Conservation (phyloP, 2,329 filamentous ascomycete species). For the Chaetothyriales sp. region DNA sequence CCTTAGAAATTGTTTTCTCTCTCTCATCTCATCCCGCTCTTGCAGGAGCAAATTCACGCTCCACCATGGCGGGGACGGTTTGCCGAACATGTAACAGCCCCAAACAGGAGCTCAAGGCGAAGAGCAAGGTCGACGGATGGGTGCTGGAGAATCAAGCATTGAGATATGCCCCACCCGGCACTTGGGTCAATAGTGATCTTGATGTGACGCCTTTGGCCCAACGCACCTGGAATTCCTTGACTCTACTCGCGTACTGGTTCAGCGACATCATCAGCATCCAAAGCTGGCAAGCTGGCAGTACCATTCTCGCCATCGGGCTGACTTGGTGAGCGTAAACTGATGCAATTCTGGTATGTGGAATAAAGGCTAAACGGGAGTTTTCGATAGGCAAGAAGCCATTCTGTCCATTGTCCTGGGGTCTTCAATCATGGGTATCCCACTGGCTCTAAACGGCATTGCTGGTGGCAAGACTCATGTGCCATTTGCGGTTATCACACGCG, state of each 20-base stretch:
- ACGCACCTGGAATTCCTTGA: constrained; percentile 73
- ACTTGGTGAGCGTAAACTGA: no score
- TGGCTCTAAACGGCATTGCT: constrained; percentile 41
- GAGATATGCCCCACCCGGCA: background rate
- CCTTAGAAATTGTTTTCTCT: no score
- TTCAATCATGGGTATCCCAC: constrained; percentile 19
- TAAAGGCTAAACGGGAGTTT: no score
- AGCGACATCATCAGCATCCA: constrained; percentile 2
- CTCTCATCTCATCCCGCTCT: no score
- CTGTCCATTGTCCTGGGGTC: constrained; percentile 11
- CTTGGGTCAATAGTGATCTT: constrained; percentile 2
- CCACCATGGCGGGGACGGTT: no score
- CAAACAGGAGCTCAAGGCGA: background rate
- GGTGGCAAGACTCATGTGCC: constrained; percentile 33
- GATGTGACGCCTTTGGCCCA: constrained; percentile 58
- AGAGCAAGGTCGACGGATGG: background rate
- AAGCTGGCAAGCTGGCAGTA: constrained; percentile 15
- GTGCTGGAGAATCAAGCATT: background rate
- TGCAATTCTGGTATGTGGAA: no score
- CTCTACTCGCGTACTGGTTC: constrained; percentile 38
- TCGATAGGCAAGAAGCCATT: no score
- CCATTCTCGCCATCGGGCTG: constrained; percentile 53
- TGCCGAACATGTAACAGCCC: no score
- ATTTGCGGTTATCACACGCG: constrained; percentile 43
- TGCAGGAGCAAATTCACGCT: no score